A percentile compares a stretch with the other conserved stretches of the same genome.
These are phyloP conservation scores for Bisporella sp. DNA, from an alignment of 2,329 filamentous ascomycete genomes.

Conservation along the genomic window DNA sequence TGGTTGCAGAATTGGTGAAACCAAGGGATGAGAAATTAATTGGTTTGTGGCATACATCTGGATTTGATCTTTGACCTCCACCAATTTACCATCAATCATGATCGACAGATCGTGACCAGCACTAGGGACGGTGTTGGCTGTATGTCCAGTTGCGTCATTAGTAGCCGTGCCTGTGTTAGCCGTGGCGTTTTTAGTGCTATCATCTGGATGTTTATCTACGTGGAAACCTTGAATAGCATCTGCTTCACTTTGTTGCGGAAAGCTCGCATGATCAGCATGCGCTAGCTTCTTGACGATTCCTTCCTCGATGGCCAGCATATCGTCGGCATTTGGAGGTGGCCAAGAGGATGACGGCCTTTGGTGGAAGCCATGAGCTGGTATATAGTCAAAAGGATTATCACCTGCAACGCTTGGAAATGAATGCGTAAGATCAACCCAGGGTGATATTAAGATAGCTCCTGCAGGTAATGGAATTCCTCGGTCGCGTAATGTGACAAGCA, in stretches of 20 bases:
- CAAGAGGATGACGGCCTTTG: slow-evolving; percentile 86
- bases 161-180: slow-evolving; percentile 25
- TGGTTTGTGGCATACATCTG: slow-evolving; percentile 83
- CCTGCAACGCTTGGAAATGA: slow-evolving; percentile 85
- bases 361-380: slow-evolving; percentile 80
- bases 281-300: slow-evolving; percentile 44
- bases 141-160: slow-evolving; percentile 16
- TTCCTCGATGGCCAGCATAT: slow-evolving; percentile 44
- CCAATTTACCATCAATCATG: slow-evolving; percentile 59
- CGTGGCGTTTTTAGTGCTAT: slow-evolving; percentile 24
- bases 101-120: slow-evolving; percentile 48
- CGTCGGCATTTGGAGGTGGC: slow-evolving; percentile 83
- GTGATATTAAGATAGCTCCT: slow-evolving; percentile 83
- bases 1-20: slow-evolving; percentile 82
- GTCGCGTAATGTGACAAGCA: slow-evolving; percentile 77
- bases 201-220: slow-evolving; percentile 18
- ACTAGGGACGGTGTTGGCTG: slow-evolving; percentile 26
- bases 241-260: slow-evolving; percentile 26
- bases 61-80: slow-evolving; percentile 84
- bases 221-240: slow-evolving; percentile 31
- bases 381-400: slow-evolving; percentile 74
- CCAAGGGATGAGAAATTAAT: slow-evolving; percentile 76
- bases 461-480: slow-evolving; percentile 78
- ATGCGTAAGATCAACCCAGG: slow-evolving; percentile 93
- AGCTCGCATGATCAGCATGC: slow-evolving; percentile 29